Percentiles rank a stretch among this genome's conserved stretches.
These are phyloP conservation scores for Cubamyces sp. DNA, from an alignment of 768 basidiomycete genomes.

Conservation along the genomic window DNA sequence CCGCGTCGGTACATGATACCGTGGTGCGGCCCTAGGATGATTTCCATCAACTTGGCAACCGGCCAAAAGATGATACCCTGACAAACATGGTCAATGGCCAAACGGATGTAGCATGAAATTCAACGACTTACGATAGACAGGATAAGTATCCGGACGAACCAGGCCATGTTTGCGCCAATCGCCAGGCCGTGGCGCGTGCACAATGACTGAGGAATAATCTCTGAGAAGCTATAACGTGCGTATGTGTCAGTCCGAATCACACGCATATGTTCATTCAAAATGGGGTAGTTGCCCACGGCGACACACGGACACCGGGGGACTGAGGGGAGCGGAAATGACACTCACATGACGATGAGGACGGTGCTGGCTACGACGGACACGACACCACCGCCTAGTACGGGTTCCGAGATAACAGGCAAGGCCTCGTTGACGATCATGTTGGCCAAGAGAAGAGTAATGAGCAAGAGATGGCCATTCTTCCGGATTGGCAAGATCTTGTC, in stretches of 20 bases:
- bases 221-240: slow-evolving; percentile 61
- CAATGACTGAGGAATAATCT: slow-evolving; percentile 86
- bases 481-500: slow-evolving; percentile 81
- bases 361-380: slow-evolving; percentile 77
- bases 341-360: slow-evolving; percentile 81
- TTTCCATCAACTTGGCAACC: slow-evolving; percentile 77
- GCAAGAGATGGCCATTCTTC: slow-evolving; percentile 76
- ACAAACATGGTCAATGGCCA: not conserved
- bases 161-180: slow-evolving; percentile 80
- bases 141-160: slow-evolving; percentile 65
- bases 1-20: slow-evolving; percentile 85
- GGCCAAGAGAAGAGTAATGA: slow-evolving; percentile 75
- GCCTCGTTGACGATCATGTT: slow-evolving; percentile 91
- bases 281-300: no score
- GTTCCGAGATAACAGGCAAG: slow-evolving; percentile 76
- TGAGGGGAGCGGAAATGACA: slow-evolving; percentile 21
- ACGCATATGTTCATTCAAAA: no score
- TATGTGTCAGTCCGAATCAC: not conserved
- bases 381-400: slow-evolving; percentile 72
- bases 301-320: no score
- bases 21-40: slow-evolving; percentile 75
- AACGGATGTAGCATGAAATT: no score
- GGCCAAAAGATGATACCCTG: slow-evolving; percentile 79
- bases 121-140: slow-evolving; percentile 55
- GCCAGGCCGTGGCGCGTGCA: slow-evolving; percentile 85